Evolutionary conservation across 257 asterid genomes (phyloP).

Genomic region (Ajuga chamaepitys): DNA sequence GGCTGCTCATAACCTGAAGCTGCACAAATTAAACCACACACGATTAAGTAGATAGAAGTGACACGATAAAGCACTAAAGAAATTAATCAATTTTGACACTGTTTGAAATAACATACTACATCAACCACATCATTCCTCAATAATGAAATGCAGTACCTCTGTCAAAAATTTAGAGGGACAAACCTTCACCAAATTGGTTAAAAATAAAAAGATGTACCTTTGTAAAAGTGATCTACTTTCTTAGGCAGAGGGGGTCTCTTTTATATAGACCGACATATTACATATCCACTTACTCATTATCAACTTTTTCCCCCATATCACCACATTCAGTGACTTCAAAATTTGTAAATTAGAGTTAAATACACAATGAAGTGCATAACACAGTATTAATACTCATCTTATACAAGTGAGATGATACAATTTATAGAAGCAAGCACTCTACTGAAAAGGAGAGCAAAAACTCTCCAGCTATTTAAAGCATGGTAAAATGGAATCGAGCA

Average conservation of each 20-base stretch:
- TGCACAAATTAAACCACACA: constrained; percentile 9
- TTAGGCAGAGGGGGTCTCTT: too few relatives aligned
- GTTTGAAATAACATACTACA: background rate
- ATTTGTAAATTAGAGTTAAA: background rate
- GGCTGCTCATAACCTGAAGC: constrained; percentile 41
- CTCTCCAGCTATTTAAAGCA: too few relatives aligned
- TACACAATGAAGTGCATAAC: background rate
- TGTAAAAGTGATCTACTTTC: too few relatives aligned
- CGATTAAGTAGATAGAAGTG: background rate
- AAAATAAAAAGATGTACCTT: too few relatives aligned
- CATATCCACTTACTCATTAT: background rate
- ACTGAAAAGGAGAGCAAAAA: too few relatives aligned
- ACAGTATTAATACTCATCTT: background rate
- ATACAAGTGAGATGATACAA: background rate
- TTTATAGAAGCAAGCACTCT: background rate
- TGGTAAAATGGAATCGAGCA: too few relatives aligned
- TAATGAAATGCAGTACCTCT: too few relatives aligned
- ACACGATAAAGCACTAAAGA: background rate
- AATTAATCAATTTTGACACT: background rate
- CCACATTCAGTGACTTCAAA: too few relatives aligned
- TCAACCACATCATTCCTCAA: background rate
- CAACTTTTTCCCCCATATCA: background rate
- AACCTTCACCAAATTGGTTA: too few relatives aligned
- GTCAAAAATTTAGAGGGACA: too few relatives aligned
- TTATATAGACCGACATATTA: background rate